A percentile compares a stretch with the other conserved stretches of the same genome.
Conservation (phyloP, 208 protist genomes). For the Histomonas meleagridis region DNA sequence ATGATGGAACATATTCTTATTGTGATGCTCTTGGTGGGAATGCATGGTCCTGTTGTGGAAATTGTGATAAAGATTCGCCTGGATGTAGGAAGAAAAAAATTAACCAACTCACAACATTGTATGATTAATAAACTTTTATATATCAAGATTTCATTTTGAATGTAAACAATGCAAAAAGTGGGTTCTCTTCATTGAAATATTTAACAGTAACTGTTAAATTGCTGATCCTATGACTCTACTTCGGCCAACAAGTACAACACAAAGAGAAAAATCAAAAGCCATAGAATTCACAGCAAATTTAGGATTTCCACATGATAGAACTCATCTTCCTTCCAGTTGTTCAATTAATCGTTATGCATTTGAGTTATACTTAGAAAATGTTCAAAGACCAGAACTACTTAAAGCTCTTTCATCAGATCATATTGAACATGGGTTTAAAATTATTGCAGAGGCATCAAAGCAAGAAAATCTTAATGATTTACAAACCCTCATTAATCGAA, state of each 20-base stretch:
- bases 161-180: too few relatives aligned
- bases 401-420: neutral
- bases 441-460: neutral
- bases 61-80: neutral
- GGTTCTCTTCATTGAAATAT: too few relatives aligned
- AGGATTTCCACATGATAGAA: too few relatives aligned
- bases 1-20: neutral
- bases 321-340: neutral
- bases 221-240: too few relatives aligned
- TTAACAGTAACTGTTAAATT: too few relatives aligned
- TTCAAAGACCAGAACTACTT: neutral
- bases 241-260: too few relatives aligned
- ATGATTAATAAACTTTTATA: constrained; percentile 5
- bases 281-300: too few relatives aligned
- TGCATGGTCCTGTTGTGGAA: constrained; percentile 15
- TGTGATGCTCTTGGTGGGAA: neutral
- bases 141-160: too few relatives aligned
- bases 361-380: constrained; percentile 20
- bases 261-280: too few relatives aligned
- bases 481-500: neutral
- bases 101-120: neutral
- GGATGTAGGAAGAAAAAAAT: neutral
- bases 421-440: constrained; percentile 10
- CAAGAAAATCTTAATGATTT: neutral
- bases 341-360: neutral